These are phyloP conservation scores for Carex parvula DNA, from an alignment of 176 grass and related monocot genomes.

Conservation along the genomic window DNA sequence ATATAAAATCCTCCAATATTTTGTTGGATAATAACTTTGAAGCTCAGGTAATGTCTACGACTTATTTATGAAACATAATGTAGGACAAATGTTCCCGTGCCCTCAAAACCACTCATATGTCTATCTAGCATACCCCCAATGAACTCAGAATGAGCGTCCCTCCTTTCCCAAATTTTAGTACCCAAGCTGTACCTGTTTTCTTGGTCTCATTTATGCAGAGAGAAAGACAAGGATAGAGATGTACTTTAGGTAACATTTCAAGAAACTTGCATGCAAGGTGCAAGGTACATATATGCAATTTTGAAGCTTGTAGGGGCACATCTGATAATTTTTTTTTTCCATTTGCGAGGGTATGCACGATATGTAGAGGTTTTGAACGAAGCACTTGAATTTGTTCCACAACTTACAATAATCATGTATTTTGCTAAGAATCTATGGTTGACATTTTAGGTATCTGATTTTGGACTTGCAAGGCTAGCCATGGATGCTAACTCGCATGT, in stretches of 20 bases:
- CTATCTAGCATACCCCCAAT: not conserved
- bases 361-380: not conserved
- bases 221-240: not conserved
- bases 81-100: not conserved
- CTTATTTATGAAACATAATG: constrained; percentile 25
- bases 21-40: constrained; percentile 92
- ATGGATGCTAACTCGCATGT: constrained; percentile 82
- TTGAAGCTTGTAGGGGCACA: not conserved
- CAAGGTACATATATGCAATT: not conserved
- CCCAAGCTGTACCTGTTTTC: not conserved
- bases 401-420: constrained; percentile 3
- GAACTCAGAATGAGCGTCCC: not conserved
- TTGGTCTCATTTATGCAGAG: not conserved
- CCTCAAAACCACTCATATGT: constrained; percentile 21
- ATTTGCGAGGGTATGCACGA: not conserved
- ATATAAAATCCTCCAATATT: constrained; percentile 99
- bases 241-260: not conserved
- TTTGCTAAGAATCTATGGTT: constrained; percentile 5
- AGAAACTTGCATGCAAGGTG: not conserved
- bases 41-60: constrained; percentile 62
- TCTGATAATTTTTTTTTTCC: not conserved
- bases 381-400: not conserved
- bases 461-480: constrained; percentile 95
- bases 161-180: constrained; percentile 1
- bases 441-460: constrained; percentile 85